Evolutionary conservation across 1,284 basidiomycete genomes (phyloP).

Genomic region (Irpex rosettiformis): DNA sequence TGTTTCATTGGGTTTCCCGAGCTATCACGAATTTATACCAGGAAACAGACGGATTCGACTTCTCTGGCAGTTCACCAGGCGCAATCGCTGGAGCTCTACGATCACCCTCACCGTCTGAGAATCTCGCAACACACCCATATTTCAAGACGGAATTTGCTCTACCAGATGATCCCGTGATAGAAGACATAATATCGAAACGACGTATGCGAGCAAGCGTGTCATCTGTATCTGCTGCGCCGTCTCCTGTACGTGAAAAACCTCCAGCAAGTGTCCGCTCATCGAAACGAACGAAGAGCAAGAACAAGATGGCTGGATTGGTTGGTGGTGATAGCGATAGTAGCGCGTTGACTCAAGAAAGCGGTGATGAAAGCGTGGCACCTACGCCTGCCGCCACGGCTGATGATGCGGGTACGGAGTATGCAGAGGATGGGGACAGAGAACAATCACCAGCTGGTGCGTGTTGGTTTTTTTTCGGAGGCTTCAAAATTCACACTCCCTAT

Average conservation of each 20-base stretch:
- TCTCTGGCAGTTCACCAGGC: slow-evolving; percentile 41
- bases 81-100: slow-evolving; percentile 47
- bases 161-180: slow-evolving; percentile 55
- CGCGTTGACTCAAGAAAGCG: slow-evolving; percentile 74
- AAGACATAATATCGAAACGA: slow-evolving; percentile 53
- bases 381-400: slow-evolving; percentile 67
- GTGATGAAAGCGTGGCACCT: slow-evolving; percentile 55
- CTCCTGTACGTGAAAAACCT: slow-evolving; percentile 32
- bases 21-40: slow-evolving; percentile 21
- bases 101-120: slow-evolving; percentile 63
- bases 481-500: not conserved
- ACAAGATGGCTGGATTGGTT: slow-evolving; percentile 58
- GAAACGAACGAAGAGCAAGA: slow-evolving; percentile 26
- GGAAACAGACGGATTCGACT: slow-evolving; percentile 64
- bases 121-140: slow-evolving; percentile 63
- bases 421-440: slow-evolving; percentile 55
- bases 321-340: slow-evolving; percentile 79
- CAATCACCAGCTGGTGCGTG: slow-evolving; percentile 49
- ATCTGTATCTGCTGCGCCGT: slow-evolving; percentile 45
- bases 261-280: slow-evolving; percentile 34
- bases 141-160: slow-evolving; percentile 67
- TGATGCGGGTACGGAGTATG: slow-evolving; percentile 55
- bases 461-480: not conserved
- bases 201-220: slow-evolving; percentile 62
- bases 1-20: not conserved